phyloP scores from a whole-genome alignment of 805 yeast genomes.

The Metschnikowia borealis region DNA sequence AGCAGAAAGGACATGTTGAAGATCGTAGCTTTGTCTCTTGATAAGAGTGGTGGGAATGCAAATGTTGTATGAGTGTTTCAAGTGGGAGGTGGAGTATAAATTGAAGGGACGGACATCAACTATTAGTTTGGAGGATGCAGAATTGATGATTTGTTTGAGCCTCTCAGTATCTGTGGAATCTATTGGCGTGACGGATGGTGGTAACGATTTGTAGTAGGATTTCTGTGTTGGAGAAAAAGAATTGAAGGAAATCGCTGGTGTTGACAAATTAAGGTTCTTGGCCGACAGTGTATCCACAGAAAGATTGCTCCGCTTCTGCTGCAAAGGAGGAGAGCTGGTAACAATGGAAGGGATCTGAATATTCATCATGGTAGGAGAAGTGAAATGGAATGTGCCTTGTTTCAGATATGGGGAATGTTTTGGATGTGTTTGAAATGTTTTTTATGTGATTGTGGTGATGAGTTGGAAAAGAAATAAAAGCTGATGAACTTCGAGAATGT shows the following conservation, averaged over 20 bases:
- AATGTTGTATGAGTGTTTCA: conserved; percentile 32
- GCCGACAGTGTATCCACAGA: conserved; percentile 3
- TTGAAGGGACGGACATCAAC: conserved; percentile 42
- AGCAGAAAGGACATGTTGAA: conserved; percentile 31
- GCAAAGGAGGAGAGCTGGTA: background rate
- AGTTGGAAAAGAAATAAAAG: background rate
- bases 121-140: conserved; percentile 13
- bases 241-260: conserved; percentile 1
- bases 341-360: conserved; percentile 1
- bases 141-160: conserved; percentile 2
- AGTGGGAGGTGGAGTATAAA: conserved; percentile 26
- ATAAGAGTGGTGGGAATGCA: conserved; percentile 44
- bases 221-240: conserved; percentile 17
- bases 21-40: conserved; percentile 33
- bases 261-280: background rate
- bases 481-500: background rate
- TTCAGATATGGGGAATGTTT: background rate
- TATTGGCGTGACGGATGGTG: conserved; percentile 10
- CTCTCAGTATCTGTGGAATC: conserved; percentile 9
- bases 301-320: conserved; percentile 1
- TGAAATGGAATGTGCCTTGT: background rate
- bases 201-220: conserved; percentile 12
- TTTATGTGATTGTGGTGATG: background rate
- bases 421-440: background rate
- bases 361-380: background rate